Percentiles rank a stretch among this genome's conserved stretches.
Conservation (phyloP, 2,329 filamentous ascomycete genomes). For the Aspergillus sp. region DNA sequence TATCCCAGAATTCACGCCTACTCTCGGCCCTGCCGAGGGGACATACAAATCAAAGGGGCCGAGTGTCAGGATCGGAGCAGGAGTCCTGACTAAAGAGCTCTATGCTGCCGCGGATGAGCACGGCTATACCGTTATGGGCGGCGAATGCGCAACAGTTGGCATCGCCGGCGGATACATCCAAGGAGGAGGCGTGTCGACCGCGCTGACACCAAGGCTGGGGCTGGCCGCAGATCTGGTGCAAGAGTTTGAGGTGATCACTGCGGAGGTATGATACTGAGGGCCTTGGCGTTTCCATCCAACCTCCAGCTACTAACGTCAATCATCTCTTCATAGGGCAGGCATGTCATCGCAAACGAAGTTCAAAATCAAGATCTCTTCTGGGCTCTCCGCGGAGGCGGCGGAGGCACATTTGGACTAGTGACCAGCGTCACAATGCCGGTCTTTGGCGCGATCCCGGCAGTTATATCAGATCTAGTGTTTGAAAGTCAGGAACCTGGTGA, state of each 20-base stretch:
- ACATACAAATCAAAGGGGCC: not conserved
- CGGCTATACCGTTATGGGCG: not conserved
- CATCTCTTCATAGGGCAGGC: not conserved
- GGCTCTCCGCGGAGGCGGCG: slow-evolving; percentile 22
- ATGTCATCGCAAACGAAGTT: slow-evolving; percentile 13
- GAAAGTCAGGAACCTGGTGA: no score
- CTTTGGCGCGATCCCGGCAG: not conserved
- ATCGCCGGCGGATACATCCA: not conserved
- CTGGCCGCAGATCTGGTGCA: not conserved
- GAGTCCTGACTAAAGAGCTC: not conserved
- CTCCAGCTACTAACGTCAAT: not conserved
- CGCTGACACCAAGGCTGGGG: not conserved
- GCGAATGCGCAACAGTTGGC: not conserved
- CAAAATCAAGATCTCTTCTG: slow-evolving; percentile 24
- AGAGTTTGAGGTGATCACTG: not conserved
- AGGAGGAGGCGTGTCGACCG: not conserved
- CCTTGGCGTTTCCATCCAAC: no score
- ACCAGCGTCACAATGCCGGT: slow-evolving; percentile 11
- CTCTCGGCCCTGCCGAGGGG: no score
- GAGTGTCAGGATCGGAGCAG: not conserved
- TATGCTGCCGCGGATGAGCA: not conserved
- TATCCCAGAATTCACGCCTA: not conserved
- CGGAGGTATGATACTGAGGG: not conserved
- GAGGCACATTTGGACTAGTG: slow-evolving; percentile 21
- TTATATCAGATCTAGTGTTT: not conserved